A percentile compares a stretch with the other conserved stretches of the same genome.
These are phyloP conservation scores for Psilocybe cyanescens DNA, from an alignment of 768 basidiomycete species.

Conservation along the genomic window DNA sequence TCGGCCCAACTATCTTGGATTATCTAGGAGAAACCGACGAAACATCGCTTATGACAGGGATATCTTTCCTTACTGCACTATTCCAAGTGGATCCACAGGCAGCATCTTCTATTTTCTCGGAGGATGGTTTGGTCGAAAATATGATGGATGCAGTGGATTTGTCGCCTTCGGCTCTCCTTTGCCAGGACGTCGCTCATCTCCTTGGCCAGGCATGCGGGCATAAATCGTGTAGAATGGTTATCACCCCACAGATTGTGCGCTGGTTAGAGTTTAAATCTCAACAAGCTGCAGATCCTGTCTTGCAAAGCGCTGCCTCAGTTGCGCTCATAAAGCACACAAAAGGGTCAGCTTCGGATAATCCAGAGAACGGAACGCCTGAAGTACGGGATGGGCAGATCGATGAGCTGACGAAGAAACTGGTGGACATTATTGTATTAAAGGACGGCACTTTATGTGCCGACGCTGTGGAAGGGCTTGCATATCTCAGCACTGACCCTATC, in stretches of 20 bases:
- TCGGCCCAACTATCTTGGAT: slow-evolving; percentile 52
- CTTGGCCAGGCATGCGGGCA: slow-evolving; percentile 78
- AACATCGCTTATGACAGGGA: slow-evolving; percentile 50
- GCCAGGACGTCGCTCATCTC: slow-evolving; percentile 69
- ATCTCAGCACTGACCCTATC: slow-evolving; percentile 66
- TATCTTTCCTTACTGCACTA: slow-evolving; percentile 75
- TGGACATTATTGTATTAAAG: slow-evolving; percentile 50
- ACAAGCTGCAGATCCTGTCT: slow-evolving; percentile 42
- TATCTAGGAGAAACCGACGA: slow-evolving; percentile 63
- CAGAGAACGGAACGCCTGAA: slow-evolving; percentile 29
- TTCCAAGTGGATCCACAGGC: slow-evolving; percentile 82
- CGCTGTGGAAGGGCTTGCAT: slow-evolving; percentile 85
- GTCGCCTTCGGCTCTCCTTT: slow-evolving; percentile 49
- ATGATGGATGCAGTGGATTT: slow-evolving; percentile 75
- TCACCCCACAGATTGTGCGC: slow-evolving; percentile 56
- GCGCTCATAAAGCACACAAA: slow-evolving; percentile 80
- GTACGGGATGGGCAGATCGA: slow-evolving; percentile 36
- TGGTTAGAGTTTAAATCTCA: slow-evolving; percentile 73
- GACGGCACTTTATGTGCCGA: slow-evolving; percentile 54
- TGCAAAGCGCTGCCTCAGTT: slow-evolving; percentile 69
- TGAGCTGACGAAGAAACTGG: slow-evolving; percentile 58
- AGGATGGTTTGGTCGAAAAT: slow-evolving; percentile 65
- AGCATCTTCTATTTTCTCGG: slow-evolving; percentile 65
- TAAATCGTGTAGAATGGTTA: slow-evolving; percentile 66
- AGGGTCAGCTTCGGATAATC: slow-evolving; percentile 51